phyloP scores from a whole-genome alignment of 495 filamentous ascomycete species.

The Aspergillus hancockii region DNA sequence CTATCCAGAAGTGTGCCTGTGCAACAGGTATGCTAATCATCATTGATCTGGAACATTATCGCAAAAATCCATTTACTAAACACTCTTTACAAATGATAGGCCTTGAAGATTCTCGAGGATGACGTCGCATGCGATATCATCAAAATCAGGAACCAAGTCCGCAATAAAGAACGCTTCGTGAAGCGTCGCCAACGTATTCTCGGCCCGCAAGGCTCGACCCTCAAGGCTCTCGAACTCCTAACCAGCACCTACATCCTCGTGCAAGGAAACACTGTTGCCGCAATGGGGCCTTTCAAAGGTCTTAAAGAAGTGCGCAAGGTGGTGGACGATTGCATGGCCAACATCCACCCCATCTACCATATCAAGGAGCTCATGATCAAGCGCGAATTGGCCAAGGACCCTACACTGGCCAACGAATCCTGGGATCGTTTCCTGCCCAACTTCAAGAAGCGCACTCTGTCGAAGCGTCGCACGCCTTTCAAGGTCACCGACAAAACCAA shows the following conservation, averaged over 20 bases:
- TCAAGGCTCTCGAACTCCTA: conserved; percentile 95
- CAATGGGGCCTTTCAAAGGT: conserved; percentile 89
- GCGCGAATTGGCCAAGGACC: conserved; percentile 94
- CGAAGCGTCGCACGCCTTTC: conserved; percentile 76
- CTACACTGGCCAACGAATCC: conserved; percentile 78
- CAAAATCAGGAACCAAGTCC: conserved; percentile 85
- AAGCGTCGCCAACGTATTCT: conserved; percentile 93
- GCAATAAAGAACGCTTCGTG: conserved; percentile 95
- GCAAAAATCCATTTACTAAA: conserved; percentile 7
- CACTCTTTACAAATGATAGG: conserved; percentile 36
- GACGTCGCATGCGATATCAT: conserved; percentile 88
- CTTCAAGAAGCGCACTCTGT: conserved; percentile 94
- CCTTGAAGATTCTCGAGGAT: conserved; percentile 92
- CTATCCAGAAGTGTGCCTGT: conserved; percentile 90
- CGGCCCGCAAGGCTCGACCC: conserved; percentile 77
- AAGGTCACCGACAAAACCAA: conserved; percentile 92
- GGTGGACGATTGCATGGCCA: conserved; percentile 94
- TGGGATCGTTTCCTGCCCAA: conserved; percentile 97
- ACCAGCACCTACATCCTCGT: conserved; percentile 93
- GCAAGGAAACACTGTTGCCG: conserved; percentile 92
- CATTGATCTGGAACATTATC: not conserved
- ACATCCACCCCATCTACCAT: conserved; percentile 89
- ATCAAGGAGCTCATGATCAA: conserved; percentile 99
- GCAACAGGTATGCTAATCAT: conserved; percentile 56
- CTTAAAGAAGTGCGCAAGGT: conserved; percentile 90